Conservation (phyloP, 2,329 filamentous ascomycete genomes). For the Corinectria fuckeliana region DNA sequence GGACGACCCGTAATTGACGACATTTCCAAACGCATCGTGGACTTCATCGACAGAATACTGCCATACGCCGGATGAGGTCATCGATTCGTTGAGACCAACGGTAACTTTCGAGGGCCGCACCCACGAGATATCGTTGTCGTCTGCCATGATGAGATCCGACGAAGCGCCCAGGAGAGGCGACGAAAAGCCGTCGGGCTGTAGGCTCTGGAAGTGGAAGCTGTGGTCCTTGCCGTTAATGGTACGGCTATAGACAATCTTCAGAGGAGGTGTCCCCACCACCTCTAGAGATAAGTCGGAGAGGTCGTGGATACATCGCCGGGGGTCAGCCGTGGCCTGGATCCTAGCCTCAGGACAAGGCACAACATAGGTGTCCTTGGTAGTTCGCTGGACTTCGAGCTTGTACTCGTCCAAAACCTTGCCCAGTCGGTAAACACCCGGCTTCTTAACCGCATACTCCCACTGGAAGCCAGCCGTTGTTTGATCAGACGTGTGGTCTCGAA, state of each 20-base stretch:
- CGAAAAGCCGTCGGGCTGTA: constrained; percentile 85
- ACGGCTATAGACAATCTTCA: constrained; percentile 92
- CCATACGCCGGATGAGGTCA: constrained; percentile 81
- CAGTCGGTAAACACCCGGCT: constrained; percentile 86
- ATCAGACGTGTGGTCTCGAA: constrained; percentile 70
- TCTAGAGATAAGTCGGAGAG: constrained; percentile 84
- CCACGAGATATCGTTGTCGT: constrained; percentile 78
- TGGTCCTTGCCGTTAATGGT: constrained; percentile 83
- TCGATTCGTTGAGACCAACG: constrained; percentile 89
- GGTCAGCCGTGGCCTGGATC: constrained; percentile 66
- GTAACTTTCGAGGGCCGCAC: constrained; percentile 75
- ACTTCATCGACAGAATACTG: constrained; percentile 91
- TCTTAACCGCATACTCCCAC: constrained; percentile 78
- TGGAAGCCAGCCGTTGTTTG: constrained; percentile 65
- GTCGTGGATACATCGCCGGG: constrained; percentile 82
- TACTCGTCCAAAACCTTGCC: constrained; percentile 89
- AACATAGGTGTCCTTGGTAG: constrained; percentile 79
- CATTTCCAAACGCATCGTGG: constrained; percentile 87
- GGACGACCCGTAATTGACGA: constrained; percentile 73
- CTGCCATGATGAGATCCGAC: constrained; percentile 65
- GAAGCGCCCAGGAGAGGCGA: constrained; percentile 76
- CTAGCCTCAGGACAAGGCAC: constrained; percentile 83
- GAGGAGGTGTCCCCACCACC: constrained; percentile 85
- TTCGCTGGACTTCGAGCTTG: constrained; percentile 87
- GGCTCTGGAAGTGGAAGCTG: constrained; percentile 88